Evolutionary conservation across 225 moss, liverwort and hornwort species (phyloP).

Genomic region (Bryoerythrophyllum caledonicum): DNA sequence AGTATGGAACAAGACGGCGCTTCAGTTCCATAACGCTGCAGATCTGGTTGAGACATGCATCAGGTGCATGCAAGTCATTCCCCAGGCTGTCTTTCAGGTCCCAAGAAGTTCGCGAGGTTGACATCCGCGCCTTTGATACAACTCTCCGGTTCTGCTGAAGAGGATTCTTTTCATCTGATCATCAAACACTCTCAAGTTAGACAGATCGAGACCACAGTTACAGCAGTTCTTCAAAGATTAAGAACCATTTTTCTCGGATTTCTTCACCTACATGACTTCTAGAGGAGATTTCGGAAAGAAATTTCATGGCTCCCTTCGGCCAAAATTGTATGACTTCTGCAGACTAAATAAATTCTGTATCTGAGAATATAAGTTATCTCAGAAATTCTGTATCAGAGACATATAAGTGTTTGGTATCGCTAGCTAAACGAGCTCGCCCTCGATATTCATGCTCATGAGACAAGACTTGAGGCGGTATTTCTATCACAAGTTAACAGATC

Average conservation of each 20-base stretch:
- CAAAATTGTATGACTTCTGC: neutral
- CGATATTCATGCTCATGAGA: neutral
- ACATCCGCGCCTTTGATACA: slow-evolving; percentile 27
- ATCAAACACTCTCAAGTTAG: slow-evolving; percentile 19
- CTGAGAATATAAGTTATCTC: no score
- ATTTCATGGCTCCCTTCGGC: neutral
- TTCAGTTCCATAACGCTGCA: slow-evolving; percentile 60
- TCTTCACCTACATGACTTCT: neutral
- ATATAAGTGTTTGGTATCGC: neutral
- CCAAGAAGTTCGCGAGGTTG: slow-evolving; percentile 32
- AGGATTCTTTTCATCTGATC: slow-evolving; percentile 25
- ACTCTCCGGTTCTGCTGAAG: slow-evolving; percentile 33
- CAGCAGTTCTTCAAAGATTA: neutral
- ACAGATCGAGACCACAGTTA: neutral
- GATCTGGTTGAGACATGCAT: slow-evolving; percentile 47
- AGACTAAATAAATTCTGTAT: no score
- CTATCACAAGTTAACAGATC: neutral
- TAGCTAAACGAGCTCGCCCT: neutral
- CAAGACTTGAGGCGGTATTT: no score
- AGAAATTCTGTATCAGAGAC: no score
- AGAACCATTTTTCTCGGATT: neutral
- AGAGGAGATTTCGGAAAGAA: neutral
- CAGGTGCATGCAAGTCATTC: slow-evolving; percentile 30
- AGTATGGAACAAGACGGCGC: slow-evolving; percentile 56
- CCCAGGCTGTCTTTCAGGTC: slow-evolving; percentile 34